phyloP scores from a whole-genome alignment of 2,329 filamentous ascomycete genomes.

The Arthrinium puccinioides region DNA sequence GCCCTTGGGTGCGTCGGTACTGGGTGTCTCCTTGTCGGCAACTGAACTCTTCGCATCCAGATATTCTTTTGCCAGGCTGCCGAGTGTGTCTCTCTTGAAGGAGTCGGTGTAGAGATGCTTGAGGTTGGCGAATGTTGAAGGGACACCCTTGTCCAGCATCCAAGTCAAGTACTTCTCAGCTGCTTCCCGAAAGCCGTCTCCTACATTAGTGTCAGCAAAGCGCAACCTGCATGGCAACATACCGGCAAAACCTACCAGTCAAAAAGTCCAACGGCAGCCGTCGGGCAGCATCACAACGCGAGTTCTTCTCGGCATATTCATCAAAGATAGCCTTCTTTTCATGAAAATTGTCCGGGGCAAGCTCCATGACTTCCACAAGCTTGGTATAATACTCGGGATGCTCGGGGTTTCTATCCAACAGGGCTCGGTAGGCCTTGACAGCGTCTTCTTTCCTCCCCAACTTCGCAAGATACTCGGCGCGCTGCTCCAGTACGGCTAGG shows the following conservation, averaged over 20 bases:
- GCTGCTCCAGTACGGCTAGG: conserved; percentile 75
- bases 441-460: conserved; percentile 75
- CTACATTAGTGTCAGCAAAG: too few species aligned
- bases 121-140: conserved; percentile 93
- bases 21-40: conserved; percentile 38
- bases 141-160: conserved; percentile 88
- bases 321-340: conserved; percentile 70
- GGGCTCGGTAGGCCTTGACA: conserved; percentile 67
- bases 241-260: conserved; percentile 43
- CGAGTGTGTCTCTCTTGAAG: conserved; percentile 70
- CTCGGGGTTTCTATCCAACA: conserved; percentile 84
- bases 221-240: background rate
- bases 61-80: conserved; percentile 72
- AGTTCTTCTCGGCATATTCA: conserved; percentile 72
- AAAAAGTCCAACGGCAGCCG: conserved; percentile 88
- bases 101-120: conserved; percentile 82
- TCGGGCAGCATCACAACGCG: conserved; percentile 76
- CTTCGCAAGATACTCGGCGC: conserved; percentile 75
- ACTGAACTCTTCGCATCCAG: conserved; percentile 44
- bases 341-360: conserved; percentile 52
- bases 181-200: conserved; percentile 71
- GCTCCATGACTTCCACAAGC: conserved; percentile 60
- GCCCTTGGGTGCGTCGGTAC: conserved; percentile 47
- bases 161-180: conserved; percentile 72
- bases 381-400: conserved; percentile 79